Percentiles rank a stretch among this genome's conserved stretches.
phyloP scores from a whole-genome alignment of 306 rosid species.

The Ormosia emarginata region DNA sequence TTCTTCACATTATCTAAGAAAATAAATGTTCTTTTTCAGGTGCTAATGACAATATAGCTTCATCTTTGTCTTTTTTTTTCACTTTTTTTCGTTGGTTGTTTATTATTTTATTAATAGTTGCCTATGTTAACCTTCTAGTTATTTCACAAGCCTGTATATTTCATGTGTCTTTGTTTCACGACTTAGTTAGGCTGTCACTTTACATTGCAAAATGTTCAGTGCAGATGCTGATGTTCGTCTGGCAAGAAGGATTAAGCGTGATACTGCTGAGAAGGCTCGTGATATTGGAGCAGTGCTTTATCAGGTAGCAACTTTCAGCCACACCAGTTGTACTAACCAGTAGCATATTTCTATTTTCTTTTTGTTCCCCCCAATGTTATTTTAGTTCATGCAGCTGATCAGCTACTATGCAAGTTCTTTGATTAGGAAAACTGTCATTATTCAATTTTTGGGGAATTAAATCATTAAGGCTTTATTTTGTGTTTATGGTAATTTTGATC shows the following conservation, averaged over 20 bases:
- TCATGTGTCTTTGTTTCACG: conserved; percentile 1
- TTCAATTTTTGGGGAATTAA: background rate
- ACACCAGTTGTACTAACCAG: conserved; percentile 1
- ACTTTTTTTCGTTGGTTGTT: background rate
- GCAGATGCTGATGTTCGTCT: conserved; percentile 99
- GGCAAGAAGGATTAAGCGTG: conserved; percentile 97
- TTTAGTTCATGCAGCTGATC: conserved; percentile 2
- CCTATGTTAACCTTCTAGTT: background rate
- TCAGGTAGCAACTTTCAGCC: conserved; percentile 60
- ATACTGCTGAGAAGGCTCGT: conserved; percentile 78
- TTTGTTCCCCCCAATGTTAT: background rate
- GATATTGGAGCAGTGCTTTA: conserved; percentile 91
- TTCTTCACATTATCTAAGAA: conserved; percentile 13
- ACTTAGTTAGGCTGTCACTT: conserved; percentile 57
- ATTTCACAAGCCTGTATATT: conserved; percentile 4
- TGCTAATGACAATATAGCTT: conserved; percentile 12
- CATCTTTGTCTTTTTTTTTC: background rate
- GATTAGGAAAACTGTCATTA: conserved; percentile 1
- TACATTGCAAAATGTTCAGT: conserved; percentile 77
- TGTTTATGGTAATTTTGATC: background rate
- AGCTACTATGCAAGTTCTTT: background rate
- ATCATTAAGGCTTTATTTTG: background rate
- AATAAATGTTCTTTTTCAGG: background rate
- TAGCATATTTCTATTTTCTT: background rate
- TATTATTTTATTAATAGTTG: background rate